These are phyloP conservation scores for Mycena leptocephala DNA, from an alignment of 768 basidiomycete genomes.

Conservation along the genomic window DNA sequence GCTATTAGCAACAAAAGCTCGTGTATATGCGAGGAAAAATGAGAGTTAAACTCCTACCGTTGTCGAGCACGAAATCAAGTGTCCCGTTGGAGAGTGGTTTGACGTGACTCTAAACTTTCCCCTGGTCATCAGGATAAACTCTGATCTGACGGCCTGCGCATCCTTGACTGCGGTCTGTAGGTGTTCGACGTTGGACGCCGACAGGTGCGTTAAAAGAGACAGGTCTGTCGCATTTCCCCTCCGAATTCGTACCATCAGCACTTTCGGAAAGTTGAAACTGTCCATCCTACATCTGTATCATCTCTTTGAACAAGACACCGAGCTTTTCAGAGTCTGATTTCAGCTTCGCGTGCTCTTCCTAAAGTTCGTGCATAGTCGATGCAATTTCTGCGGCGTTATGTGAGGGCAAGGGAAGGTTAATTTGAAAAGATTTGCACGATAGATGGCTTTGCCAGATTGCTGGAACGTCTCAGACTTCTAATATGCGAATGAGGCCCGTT, in stretches of 20 bases:
- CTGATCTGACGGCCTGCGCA: slow-evolving; percentile 82
- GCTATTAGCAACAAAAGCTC: slow-evolving; percentile 61
- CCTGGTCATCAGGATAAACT: slow-evolving; percentile 91
- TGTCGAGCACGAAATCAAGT: slow-evolving; percentile 94
- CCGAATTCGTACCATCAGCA: neutral
- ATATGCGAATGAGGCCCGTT: slow-evolving; percentile 80
- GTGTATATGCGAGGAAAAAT: too few species aligned
- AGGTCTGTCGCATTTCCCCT: slow-evolving; percentile 99
- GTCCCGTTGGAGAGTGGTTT: slow-evolving; percentile 67
- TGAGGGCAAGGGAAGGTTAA: neutral
- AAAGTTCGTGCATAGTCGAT: slow-evolving; percentile 78
- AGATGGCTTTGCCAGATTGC: slow-evolving; percentile 84
- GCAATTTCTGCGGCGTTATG: slow-evolving; percentile 74
- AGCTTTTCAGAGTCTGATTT: slow-evolving; percentile 68
- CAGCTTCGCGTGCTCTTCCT: slow-evolving; percentile 62
- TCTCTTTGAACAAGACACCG: slow-evolving; percentile 81
- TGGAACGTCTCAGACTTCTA: slow-evolving; percentile 90
- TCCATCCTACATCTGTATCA: slow-evolving; percentile 95
- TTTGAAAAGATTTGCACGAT: slow-evolving; percentile 66
- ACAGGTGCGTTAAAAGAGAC: slow-evolving; percentile 90
- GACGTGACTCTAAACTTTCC: slow-evolving; percentile 81
- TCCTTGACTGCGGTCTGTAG: slow-evolving; percentile 88
- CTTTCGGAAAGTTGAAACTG: slow-evolving; percentile 25
- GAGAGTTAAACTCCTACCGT: slow-evolving; percentile 67
- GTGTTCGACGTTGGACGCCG: slow-evolving; percentile 86